phyloP scores from a whole-genome alignment of 768 basidiomycete genomes.

The Termitomyces sp. region DNA sequence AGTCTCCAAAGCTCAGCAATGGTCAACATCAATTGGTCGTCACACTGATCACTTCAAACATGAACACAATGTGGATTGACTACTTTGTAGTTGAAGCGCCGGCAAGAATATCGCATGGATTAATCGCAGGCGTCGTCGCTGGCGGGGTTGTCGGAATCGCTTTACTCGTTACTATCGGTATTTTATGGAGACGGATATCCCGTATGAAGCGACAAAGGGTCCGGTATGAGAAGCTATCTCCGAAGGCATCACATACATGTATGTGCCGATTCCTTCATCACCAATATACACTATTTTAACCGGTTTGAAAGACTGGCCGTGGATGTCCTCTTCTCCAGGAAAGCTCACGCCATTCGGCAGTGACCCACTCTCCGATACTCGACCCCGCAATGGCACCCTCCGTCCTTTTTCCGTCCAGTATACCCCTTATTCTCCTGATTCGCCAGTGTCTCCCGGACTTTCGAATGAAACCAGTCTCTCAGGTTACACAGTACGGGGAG shows the following conservation, averaged over 20 bases:
- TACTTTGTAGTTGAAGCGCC: constrained; percentile 1
- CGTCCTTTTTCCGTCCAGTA: background rate
- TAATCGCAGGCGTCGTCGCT: background rate
- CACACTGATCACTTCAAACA: background rate
- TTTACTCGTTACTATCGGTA: background rate
- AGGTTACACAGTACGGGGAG: background rate
- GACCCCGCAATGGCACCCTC: background rate
- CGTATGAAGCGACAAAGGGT: background rate
- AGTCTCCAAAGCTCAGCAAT: constrained; percentile 1
- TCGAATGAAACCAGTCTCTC: background rate
- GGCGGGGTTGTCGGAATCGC: background rate
- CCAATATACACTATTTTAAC: background rate
- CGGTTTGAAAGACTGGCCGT: constrained; percentile 2
- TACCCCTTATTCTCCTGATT: background rate
- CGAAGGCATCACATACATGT: background rate
- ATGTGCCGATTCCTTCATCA: background rate
- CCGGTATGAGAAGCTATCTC: constrained; percentile 3
- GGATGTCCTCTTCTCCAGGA: constrained; percentile 1
- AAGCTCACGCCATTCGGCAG: background rate
- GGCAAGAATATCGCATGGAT: background rate
- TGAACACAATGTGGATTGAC: constrained; percentile 6
- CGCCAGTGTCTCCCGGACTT: background rate
- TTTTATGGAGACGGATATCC: background rate
- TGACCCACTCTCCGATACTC: background rate
- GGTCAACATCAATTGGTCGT: constrained; percentile 4